phyloP scores from a whole-genome alignment of 345 rosid species.

The Eucalyptus guilfoylei region DNA sequence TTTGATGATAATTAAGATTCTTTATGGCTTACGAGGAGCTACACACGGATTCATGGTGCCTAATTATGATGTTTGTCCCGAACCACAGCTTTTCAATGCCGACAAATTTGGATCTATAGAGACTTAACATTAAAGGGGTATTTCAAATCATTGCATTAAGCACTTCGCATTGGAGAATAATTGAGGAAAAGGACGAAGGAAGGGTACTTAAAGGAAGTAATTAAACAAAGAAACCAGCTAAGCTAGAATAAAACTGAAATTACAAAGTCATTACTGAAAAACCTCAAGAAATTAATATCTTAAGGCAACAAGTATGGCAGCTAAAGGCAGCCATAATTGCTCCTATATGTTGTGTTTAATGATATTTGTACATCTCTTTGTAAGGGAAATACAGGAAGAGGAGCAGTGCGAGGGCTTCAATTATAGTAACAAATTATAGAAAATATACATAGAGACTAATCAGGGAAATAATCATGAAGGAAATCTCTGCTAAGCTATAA shows the following conservation, averaged over 20 bases:
- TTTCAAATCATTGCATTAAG: background rate
- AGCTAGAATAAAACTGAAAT: background rate
- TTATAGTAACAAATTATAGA: no score
- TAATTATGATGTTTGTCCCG: background rate
- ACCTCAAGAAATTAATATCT: background rate
- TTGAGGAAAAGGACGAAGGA: background rate
- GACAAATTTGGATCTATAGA: background rate
- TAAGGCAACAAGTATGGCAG: no score
- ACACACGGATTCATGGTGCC: background rate
- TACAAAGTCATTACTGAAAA: background rate
- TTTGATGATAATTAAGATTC: background rate
- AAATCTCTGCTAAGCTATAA: no score
- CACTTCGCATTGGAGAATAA: background rate
- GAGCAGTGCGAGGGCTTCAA: no score
- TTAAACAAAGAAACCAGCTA: background rate
- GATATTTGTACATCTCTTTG: no score
- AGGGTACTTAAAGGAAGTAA: background rate
- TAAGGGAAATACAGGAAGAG: no score
- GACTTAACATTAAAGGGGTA: background rate
- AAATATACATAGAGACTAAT: no score
- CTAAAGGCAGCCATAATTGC: no score
- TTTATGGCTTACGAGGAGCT: background rate
- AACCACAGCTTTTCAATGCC: background rate
- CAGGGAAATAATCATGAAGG: no score
- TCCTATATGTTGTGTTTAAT: no score